Evolutionary conservation across 2,329 filamentous ascomycete genomes (phyloP).

Genomic region (Neonectria sp.): DNA sequence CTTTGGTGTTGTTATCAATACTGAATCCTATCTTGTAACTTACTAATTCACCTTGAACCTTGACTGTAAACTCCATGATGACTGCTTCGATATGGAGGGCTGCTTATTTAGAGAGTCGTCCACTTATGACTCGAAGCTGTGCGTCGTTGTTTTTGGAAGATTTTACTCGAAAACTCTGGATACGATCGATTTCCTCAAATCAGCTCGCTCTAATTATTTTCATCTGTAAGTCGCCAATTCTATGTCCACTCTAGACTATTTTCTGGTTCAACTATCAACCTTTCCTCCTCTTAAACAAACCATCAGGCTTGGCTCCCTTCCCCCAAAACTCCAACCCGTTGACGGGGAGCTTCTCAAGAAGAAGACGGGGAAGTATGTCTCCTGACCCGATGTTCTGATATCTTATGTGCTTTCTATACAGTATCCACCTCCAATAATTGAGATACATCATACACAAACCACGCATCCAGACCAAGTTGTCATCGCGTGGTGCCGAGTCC

Average conservation of each 20-base stretch:
- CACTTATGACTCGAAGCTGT: too few species aligned
- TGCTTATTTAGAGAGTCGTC: too few species aligned
- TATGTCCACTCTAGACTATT: not conserved
- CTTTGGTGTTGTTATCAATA: too few species aligned
- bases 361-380: too few species aligned
- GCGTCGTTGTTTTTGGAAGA: too few species aligned
- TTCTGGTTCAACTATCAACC: not conserved
- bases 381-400: not conserved
- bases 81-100: too few species aligned
- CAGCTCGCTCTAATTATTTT: not conserved
- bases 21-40: too few species aligned
- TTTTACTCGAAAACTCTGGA: not conserved
- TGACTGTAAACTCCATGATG: too few species aligned
- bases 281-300: not conserved
- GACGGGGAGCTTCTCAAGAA: not conserved
- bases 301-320: not conserved
- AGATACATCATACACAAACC: not conserved
- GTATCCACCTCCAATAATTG: not conserved
- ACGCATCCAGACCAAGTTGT: not conserved
- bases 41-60: too few species aligned
- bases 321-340: not conserved
- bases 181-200: not conserved
- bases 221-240: not conserved
- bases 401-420: not conserved
- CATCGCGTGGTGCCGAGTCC: not conserved